A percentile compares a stretch with the other conserved stretches of the same genome.
phyloP scores from a whole-genome alignment of 305 asterid species.

The Fraxinus nigra region DNA sequence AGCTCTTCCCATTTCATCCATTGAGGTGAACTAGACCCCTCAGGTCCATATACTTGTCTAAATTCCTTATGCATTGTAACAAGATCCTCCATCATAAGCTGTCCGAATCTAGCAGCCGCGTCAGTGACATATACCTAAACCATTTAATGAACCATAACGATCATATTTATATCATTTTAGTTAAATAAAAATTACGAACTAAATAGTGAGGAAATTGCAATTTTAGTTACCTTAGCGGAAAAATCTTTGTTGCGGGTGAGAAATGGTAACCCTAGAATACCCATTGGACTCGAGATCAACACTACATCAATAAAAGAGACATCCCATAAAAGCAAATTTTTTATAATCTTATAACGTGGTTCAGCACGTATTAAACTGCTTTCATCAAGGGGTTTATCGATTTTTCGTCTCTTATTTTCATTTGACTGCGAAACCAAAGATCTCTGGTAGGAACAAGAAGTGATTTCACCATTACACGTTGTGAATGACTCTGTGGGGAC shows the following conservation, averaged over 20 bases:
- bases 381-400: constrained; percentile 33
- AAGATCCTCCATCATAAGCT: constrained; percentile 81
- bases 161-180: constrained; percentile 14
- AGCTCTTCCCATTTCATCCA: constrained; percentile 91
- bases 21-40: constrained; percentile 45
- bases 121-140: constrained; percentile 80
- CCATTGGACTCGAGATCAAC: constrained; percentile 74
- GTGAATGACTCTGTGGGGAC: constrained; percentile 33
- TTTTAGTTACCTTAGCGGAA: constrained; percentile 57
- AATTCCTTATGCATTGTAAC: constrained; percentile 72
- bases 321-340: constrained; percentile 60
- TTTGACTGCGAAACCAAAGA: constrained; percentile 25
- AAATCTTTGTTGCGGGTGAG: constrained; percentile 63
- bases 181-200: constrained; percentile 6
- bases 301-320: constrained; percentile 63
- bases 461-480: constrained; percentile 18
- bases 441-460: constrained; percentile 21
- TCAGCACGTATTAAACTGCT: constrained; percentile 59
- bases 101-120: constrained; percentile 73
- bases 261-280: constrained; percentile 81
- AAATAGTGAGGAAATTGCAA: not conserved
- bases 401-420: constrained; percentile 31
- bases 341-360: constrained; percentile 66
- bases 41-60: constrained; percentile 73
- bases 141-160: constrained; percentile 6